A percentile compares a stretch with the other conserved stretches of the same genome.
phyloP scores from a whole-genome alignment of 768 basidiomycete species.

The Cytidiella melzeri region DNA sequence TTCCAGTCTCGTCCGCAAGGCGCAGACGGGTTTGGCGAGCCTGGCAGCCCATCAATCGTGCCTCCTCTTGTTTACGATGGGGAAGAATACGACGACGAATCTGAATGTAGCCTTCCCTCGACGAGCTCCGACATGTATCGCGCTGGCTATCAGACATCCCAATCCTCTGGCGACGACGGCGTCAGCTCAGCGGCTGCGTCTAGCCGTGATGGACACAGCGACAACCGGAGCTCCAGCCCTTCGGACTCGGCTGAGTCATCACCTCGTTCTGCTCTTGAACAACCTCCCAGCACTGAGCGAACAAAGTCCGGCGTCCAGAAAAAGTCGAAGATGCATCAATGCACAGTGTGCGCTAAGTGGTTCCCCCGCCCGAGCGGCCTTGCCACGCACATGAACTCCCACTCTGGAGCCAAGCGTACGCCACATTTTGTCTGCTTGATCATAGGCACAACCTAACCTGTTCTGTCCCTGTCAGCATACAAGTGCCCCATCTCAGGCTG shows the following conservation, averaged over 20 bases:
- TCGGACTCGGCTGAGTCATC: conserved; percentile 10
- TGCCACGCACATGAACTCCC: conserved; percentile 48
- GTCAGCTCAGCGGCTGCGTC: conserved; percentile 6
- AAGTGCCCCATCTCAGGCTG: conserved; percentile 57
- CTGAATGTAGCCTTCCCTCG: conserved; percentile 23
- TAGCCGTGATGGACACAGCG: conserved; percentile 3
- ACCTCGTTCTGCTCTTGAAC: conserved; percentile 7
- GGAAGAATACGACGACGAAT: conserved; percentile 26
- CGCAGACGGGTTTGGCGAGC: conserved; percentile 21
- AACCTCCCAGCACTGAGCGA: conserved; percentile 4
- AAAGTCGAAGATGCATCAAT: conserved; percentile 46
- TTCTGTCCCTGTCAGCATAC: conserved; percentile 22
- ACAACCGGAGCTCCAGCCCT: conserved; percentile 11
- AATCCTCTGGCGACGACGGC: conserved; percentile 8
- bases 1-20: conserved; percentile 13
- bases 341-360: conserved; percentile 36
- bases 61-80: conserved; percentile 24
- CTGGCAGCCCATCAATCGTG: conserved; percentile 23
- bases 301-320: conserved; percentile 20
- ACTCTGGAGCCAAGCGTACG: conserved; percentile 46
- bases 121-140: conserved; percentile 22
- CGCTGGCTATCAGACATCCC: conserved; percentile 14
- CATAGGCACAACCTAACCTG: neutral
- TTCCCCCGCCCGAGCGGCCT: conserved; percentile 49
- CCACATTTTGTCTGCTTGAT: conserved; percentile 7